Evolutionary conservation across 345 rosid genomes (phyloP), one percentile per base, ranked within the genome.

Genomic region (Pelargonium nanum): DNA sequence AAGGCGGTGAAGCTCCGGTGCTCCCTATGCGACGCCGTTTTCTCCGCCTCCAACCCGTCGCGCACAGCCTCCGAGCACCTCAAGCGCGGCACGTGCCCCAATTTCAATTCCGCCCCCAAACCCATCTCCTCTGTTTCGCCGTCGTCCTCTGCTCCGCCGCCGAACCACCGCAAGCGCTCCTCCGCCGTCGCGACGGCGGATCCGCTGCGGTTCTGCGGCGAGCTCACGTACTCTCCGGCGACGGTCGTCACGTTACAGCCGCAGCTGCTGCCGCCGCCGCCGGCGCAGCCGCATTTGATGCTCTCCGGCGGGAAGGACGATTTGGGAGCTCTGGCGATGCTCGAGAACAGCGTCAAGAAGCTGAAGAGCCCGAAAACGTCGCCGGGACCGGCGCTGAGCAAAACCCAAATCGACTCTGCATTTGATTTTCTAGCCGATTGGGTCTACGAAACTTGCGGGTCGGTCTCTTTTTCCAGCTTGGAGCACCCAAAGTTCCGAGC

Each of bases 51-150:
- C 4, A 94, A 94, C 59, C 97, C 99, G 26, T 94, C 97, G 0
- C 82, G 99, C 56, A 94, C 97, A 0, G 97, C 99, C 48, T 88
- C 99, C 58, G 99, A 94, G 76, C 99, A 94, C 73, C 91, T 94
- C 65, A 94, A 90, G 68, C 92, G 97, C 19, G 96, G 99, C 25
- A 88, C 96, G 1, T 94, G 99, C 67, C 95, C 96, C 5, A 90
- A 88, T 66, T 94, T 88, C 72, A 81, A 79, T 79, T 77, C 89
- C 48, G 64, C 68, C 25, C 83, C 88, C 21, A 79, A 73, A 68
- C 86, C 96, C 75, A 77, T 83, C 62, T 76, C 96, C 63, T 79
- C 94, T 26, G 40, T 30, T 1, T 9, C 63, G 26, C 45, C 71
- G 13, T 32, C 58, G 25, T 67, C 64, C n/a, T 25, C 70, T 1